phyloP scores from a whole-genome alignment of 305 asterid genomes.

The Solanum hybrid region DNA sequence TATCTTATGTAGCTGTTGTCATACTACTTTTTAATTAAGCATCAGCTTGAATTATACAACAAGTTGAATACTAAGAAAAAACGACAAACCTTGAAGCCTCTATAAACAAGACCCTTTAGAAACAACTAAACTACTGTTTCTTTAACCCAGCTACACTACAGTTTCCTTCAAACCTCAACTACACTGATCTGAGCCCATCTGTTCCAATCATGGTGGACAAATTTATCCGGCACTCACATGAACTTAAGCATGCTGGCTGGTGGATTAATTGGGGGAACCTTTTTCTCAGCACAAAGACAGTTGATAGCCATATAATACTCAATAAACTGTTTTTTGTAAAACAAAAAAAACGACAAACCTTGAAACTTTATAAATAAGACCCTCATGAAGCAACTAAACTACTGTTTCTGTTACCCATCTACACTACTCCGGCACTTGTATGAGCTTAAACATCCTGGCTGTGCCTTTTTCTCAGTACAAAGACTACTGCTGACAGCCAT shows the following conservation, averaged over 20 bases:
- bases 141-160: constrained; percentile 22
- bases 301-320: not conserved
- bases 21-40: not conserved
- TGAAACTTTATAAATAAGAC: constrained; percentile 60
- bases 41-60: not conserved
- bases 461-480: not conserved
- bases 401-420: not conserved
- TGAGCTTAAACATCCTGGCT: not conserved
- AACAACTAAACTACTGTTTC: constrained; percentile 27
- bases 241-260: not conserved
- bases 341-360: constrained; percentile 28
- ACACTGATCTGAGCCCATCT: not conserved
- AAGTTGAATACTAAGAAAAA: not conserved
- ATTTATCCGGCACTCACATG: not conserved
- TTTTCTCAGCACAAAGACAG: not conserved
- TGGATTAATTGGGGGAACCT: not conserved
- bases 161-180: not conserved
- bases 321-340: not conserved
- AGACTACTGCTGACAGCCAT: not conserved
- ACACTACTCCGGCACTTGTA: not conserved
- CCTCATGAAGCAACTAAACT: constrained; percentile 42
- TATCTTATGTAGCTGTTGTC: not conserved
- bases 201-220: not conserved
- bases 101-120: constrained; percentile 66
- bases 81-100: constrained; percentile 70